A percentile compares a stretch with the other conserved stretches of the same genome.
Evolutionary conservation across 805 yeast species (phyloP).

Genomic region (Jamesozyma hellenica): DNA sequence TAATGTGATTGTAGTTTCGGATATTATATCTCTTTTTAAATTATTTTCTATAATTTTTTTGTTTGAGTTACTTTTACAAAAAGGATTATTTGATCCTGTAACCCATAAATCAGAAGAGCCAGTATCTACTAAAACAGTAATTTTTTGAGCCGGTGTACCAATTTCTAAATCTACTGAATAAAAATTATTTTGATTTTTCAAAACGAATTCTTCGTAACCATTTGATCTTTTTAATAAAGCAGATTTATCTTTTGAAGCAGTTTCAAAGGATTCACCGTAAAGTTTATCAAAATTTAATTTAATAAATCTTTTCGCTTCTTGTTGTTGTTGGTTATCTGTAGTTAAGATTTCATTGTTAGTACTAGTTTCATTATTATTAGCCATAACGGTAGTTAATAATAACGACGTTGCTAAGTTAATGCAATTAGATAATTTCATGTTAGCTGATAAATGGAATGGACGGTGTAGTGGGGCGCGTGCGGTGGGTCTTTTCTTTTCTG

Average conservation of each 20-base stretch:
- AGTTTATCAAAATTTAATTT: slow-evolving; percentile 16
- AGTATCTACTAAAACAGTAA: slow-evolving; percentile 53
- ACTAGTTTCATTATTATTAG: background rate
- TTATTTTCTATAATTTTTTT: background rate
- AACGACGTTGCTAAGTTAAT: background rate
- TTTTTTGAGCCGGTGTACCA: slow-evolving; percentile 47
- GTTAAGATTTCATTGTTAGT: background rate
- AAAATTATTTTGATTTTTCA: slow-evolving; percentile 34
- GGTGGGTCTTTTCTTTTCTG: too few species aligned
- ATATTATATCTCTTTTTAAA: background rate
- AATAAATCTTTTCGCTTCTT: slow-evolving; percentile 2
- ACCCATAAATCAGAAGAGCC: slow-evolving; percentile 65
- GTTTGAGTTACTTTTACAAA: slow-evolving; percentile 22
- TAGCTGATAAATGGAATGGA: too few species aligned
- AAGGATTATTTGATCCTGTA: slow-evolving; percentile 39
- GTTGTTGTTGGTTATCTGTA: background rate
- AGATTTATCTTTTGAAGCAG: background rate
- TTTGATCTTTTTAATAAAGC: slow-evolving; percentile 8
- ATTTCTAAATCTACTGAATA: slow-evolving; percentile 35
- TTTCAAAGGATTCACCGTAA: slow-evolving; percentile 12
- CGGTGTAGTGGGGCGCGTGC: too few species aligned
- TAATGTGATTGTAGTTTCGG: background rate
- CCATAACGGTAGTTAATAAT: background rate
- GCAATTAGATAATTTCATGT: background rate
- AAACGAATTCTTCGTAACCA: slow-evolving; percentile 5